Conservation (phyloP, 129 eudicot species). For the Lactuca sativa region DNA sequence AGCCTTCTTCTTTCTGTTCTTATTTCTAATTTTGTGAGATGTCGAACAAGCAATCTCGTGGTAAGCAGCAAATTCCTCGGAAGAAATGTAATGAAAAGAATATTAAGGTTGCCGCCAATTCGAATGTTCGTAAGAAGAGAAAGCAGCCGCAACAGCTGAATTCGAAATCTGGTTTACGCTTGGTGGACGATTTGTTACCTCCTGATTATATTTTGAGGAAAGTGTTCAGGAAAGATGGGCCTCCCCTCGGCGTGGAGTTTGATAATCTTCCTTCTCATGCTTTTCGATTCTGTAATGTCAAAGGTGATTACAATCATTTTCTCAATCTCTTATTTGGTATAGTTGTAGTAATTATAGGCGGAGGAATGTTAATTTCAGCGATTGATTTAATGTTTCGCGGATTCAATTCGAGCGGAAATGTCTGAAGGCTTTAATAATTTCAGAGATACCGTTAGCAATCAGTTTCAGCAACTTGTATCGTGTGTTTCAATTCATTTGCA, state of each 20-base stretch:
- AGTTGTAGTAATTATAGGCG: background rate
- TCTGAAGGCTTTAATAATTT: background rate
- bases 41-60: slow-evolving; percentile 31
- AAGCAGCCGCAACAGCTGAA: slow-evolving; percentile 36
- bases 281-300: slow-evolving; percentile 38
- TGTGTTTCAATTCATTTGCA: background rate
- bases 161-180: slow-evolving; percentile 22
- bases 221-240: slow-evolving; percentile 78
- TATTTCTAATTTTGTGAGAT: background rate
- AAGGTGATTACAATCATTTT: slow-evolving; percentile 22
- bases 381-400: slow-evolving; percentile 9
- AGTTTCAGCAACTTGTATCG: slow-evolving; percentile 1
- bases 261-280: slow-evolving; percentile 66
- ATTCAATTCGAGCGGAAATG: slow-evolving; percentile 19
- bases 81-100: slow-evolving; percentile 20
- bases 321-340: background rate
- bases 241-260: slow-evolving; percentile 70
- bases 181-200: slow-evolving; percentile 54
- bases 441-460: slow-evolving; percentile 2
- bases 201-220: slow-evolving; percentile 55
- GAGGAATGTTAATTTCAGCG: slow-evolving; percentile 1
- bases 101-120: slow-evolving; percentile 30
- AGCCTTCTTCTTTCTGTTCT: slow-evolving; percentile 2
- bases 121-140: slow-evolving; percentile 33
- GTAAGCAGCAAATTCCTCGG: slow-evolving; percentile 28